A percentile compares a stretch with the other conserved stretches of the same genome.
phyloP scores from a whole-genome alignment of 495 filamentous ascomycete species.

The Tuber indicum region DNA sequence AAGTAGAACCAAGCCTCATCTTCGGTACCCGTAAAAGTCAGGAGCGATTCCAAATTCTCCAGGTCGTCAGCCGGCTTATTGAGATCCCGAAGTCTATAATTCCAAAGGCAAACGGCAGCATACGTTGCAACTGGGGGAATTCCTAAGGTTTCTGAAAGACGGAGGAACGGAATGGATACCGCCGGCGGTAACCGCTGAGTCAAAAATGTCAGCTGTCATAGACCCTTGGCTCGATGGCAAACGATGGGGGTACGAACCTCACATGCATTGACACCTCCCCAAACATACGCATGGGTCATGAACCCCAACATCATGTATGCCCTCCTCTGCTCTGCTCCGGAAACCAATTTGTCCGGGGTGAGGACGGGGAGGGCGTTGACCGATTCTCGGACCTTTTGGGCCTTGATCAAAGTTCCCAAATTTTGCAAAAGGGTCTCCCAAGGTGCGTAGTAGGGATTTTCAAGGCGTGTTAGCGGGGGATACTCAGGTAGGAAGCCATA shows the following conservation, averaged over 20 bases:
- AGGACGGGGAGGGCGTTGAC: constrained; percentile 75
- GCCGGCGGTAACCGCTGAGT: constrained; percentile 71
- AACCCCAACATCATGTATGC: constrained; percentile 84
- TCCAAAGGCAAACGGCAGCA: constrained; percentile 86
- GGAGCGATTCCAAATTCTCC: constrained; percentile 74
- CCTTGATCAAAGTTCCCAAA: constrained; percentile 78
- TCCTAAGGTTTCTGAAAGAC: constrained; percentile 72
- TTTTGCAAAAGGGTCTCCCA: constrained; percentile 84
- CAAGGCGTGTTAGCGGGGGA: constrained; percentile 69
- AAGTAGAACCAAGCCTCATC: constrained; percentile 99
- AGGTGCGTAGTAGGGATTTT: constrained; percentile 81
- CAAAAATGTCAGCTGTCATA: constrained; percentile 23
- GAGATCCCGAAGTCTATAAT: constrained; percentile 81
- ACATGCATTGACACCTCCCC: constrained; percentile 77
- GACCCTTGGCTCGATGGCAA: not conserved
- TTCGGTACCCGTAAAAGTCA: constrained; percentile 87
- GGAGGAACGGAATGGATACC: constrained; percentile 73
- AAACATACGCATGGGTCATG: constrained; percentile 88
- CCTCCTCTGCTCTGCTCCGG: constrained; percentile 82
- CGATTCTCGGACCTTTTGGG: constrained; percentile 66
- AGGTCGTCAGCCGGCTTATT: constrained; percentile 73
- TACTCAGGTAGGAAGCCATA: constrained; percentile 84
- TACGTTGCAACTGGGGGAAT: constrained; percentile 93
- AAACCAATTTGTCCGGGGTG: constrained; percentile 67
- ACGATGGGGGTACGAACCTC: constrained; percentile 50